These are phyloP conservation scores for Clausena lansium DNA, from an alignment of 345 rosid genomes.

Conservation along the genomic window DNA sequence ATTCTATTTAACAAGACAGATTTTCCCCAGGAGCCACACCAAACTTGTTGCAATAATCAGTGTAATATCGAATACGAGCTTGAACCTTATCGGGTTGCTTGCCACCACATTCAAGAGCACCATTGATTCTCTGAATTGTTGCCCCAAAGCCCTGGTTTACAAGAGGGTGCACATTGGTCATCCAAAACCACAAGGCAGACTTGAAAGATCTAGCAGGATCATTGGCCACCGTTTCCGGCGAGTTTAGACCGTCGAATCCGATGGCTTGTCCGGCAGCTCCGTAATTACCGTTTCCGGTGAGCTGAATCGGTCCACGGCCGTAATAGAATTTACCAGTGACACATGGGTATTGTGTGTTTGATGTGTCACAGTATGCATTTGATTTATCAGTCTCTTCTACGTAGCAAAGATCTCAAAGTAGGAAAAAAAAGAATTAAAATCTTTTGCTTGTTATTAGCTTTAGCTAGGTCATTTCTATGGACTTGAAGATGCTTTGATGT, in stretches of 20 bases:
- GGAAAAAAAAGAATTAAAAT: not conserved
- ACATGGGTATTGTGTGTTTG: too few relatives aligned
- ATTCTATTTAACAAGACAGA: not conserved
- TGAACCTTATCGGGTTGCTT: not conserved
- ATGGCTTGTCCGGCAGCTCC: slow-evolving; percentile 51
- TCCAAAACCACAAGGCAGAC: slow-evolving; percentile 79
- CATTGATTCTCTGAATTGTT: not conserved
- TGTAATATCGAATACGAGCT: not conserved
- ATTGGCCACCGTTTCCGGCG: slow-evolving; percentile 59
- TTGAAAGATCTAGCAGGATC: slow-evolving; percentile 56
- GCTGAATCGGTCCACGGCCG: slow-evolving; percentile 68
- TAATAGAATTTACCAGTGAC: slow-evolving; percentile 47
- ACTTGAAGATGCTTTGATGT: too few relatives aligned
- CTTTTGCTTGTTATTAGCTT: not conserved
- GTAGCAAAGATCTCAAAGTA: slow-evolving; percentile 48
- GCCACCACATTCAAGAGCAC: not conserved
- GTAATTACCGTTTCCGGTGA: slow-evolving; percentile 68
- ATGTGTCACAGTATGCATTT: slow-evolving; percentile 49
- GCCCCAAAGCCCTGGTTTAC: slow-evolving; percentile 39
- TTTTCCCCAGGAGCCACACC: slow-evolving; percentile 3
- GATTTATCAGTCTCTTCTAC: slow-evolving; percentile 54
- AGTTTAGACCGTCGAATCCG: slow-evolving; percentile 49
- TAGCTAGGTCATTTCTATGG: not conserved
- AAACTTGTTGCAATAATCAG: not conserved
- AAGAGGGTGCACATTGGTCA: slow-evolving; percentile 44